A percentile compares a stretch with the other conserved stretches of the same genome.
phyloP scores from a whole-genome alignment of 1,284 basidiomycete genomes.

The Apiotrichum gamsii region DNA sequence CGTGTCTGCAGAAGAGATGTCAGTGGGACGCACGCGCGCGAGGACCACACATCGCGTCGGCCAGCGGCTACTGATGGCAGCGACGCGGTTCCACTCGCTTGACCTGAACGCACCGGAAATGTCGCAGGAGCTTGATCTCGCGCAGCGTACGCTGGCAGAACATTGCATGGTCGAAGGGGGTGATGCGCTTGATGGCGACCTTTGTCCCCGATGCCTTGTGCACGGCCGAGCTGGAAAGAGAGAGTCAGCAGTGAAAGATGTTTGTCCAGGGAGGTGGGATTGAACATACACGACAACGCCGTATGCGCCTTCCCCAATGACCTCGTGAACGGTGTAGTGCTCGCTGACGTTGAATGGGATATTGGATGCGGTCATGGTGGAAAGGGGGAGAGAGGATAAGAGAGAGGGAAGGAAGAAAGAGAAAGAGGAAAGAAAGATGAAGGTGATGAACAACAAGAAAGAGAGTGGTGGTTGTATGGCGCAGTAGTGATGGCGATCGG shows the following conservation, averaged over 20 bases:
- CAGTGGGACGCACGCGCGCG: background rate
- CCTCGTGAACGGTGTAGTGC: slow-evolving; percentile 80
- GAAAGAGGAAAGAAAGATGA: background rate
- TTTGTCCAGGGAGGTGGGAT: background rate
- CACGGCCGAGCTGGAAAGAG: slow-evolving; percentile 59
- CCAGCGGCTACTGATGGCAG: no score
- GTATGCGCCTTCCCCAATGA: slow-evolving; percentile 77
- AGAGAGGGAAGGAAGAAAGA: background rate
- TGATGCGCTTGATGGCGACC: slow-evolving; percentile 87
- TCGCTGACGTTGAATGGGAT: slow-evolving; percentile 42
- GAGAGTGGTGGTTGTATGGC: background rate
- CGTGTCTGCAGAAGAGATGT: slow-evolving; percentile 24
- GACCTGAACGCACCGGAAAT: slow-evolving; percentile 57
- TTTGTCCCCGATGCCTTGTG: slow-evolving; percentile 72
- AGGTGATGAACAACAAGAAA: background rate
- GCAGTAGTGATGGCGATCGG: no score
- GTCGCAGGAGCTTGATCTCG: slow-evolving; percentile 83
- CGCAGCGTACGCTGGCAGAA: slow-evolving; percentile 79
- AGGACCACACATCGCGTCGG: no score
- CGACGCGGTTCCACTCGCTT: no score
- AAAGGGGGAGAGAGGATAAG: background rate
- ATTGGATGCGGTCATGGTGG: slow-evolving; percentile 18
- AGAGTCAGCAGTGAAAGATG: background rate
- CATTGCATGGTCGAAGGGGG: slow-evolving; percentile 88
- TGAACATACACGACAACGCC: slow-evolving; percentile 64